Evolutionary conservation across 352 stramenopile genomes (phyloP), one percentile per base, ranked within the genome.

Genomic region (Phytophthora meadii): DNA sequence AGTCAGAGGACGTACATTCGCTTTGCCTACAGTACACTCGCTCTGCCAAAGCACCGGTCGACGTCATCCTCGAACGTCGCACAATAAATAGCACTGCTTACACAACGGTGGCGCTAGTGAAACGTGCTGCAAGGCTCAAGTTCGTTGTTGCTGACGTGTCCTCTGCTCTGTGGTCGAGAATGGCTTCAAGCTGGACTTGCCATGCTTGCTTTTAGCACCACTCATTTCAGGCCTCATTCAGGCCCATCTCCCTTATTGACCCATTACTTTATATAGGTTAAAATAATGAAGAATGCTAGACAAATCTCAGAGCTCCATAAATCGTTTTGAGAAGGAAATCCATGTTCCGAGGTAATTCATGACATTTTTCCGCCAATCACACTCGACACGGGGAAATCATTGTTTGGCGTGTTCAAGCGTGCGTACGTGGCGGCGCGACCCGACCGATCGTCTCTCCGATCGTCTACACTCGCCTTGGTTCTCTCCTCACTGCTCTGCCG

Each of bases 201-300:
- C 37, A 46, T 63, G 52, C 60, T 47, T 40, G 53, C 44, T 36
- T 36, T 36, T 36, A 36, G 55, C 49, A 52, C 63, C 63, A 66
- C 55, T 42, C 55, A 66, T 66, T 70, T 48, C 25, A 46, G 14
- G 19, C 24, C 2, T 22, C 22, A 22, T n/a, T 8, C 19, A 8
- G 12, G 10, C 44, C 50, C 50, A 68, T 68, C 57, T 57, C 32
- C 49, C 40, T 39, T 22, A 27, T 30, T 40, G 39, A 65, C 9
- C 56, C 37, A 57, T 55, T 39, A 25, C 25, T 45, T 40, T 47
- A 17, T 2, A 28, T 25, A 62, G 54, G 45, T 44, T 2, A 4
- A 1, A 9, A 24, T 3, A 17, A 22, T 19, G 54, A 66, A 30
- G 42, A 22, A 61, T 37, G 6, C 22, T 24, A 58, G 48, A 3